phyloP scores from a whole-genome alignment of 1,139 yeast species.

The Hemisphaericaspora xylanilytica region DNA sequence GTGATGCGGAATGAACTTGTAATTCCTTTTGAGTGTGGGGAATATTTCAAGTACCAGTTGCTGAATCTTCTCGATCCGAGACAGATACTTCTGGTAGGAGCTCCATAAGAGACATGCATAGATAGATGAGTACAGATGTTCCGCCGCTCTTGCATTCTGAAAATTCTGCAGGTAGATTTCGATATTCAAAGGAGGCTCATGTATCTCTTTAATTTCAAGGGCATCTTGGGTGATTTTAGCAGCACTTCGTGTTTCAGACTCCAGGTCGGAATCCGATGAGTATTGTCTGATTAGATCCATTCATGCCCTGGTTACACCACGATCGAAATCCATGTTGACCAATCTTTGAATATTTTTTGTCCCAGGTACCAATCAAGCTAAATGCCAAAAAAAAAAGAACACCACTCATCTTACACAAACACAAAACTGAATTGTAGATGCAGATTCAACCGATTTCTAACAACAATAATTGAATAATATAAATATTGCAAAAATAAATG shows the following conservation, averaged over 20 bases:
- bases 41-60: constrained; percentile 1
- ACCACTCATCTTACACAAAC: too few species aligned
- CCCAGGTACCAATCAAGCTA: too few species aligned
- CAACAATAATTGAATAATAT: too few species aligned
- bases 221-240: neutral
- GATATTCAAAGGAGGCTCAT: constrained; percentile 8
- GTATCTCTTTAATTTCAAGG: neutral
- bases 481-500: constrained; percentile 23
- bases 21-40: constrained; percentile 9
- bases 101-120: constrained; percentile 13
- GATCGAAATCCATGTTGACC: too few species aligned
- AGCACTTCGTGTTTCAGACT: constrained; percentile 3
- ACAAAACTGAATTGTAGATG: too few species aligned
- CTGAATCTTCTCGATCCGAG: constrained; percentile 7
- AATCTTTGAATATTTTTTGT: too few species aligned
- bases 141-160: constrained; percentile 4
- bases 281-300: constrained; percentile 14
- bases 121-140: constrained; percentile 2
- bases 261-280: constrained; percentile 11
- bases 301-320: too few species aligned
- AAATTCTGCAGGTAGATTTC: constrained; percentile 13
- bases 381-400: too few species aligned
- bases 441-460: too few species aligned
- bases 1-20: constrained; percentile 7
- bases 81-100: constrained; percentile 4